A percentile compares a stretch with the other conserved stretches of the same genome.
Evolutionary conservation across 2,329 filamentous ascomycete species (phyloP).

Genomic region (Trichophyton mentagrophytes): DNA sequence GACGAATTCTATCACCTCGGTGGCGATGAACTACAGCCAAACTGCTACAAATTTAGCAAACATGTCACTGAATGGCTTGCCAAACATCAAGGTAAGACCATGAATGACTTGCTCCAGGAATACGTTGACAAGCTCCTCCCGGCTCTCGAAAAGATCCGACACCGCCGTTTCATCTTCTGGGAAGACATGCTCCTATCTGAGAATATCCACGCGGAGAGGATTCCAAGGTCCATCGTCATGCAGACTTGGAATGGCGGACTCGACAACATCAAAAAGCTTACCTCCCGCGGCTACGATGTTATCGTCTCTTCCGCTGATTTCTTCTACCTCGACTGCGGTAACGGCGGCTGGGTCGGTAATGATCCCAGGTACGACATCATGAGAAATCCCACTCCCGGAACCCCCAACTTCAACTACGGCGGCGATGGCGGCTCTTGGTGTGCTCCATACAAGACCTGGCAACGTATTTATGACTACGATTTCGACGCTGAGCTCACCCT

Average conservation of each 20-base stretch:
- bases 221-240: constrained; percentile 41
- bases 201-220: constrained; percentile 33
- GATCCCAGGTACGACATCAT: constrained; percentile 45
- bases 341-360: constrained; percentile 43
- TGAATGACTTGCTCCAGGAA: constrained; percentile 41
- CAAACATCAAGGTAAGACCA: constrained; percentile 38
- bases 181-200: constrained; percentile 39
- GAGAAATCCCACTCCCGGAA: constrained; percentile 37
- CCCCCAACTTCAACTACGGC: constrained; percentile 43
- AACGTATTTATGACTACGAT: constrained; percentile 48
- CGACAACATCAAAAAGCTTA: constrained; percentile 40
- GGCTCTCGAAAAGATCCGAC: constrained; percentile 34
- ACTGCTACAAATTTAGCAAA: constrained; percentile 47
- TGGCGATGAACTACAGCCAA: constrained; percentile 42
- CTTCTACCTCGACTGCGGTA: constrained; percentile 46
- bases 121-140: constrained; percentile 43
- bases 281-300: constrained; percentile 39
- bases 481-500: constrained; percentile 40
- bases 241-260: constrained; percentile 45
- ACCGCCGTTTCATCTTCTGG: constrained; percentile 46
- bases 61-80: constrained; percentile 40
- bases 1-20: constrained; percentile 46
- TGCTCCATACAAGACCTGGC: constrained; percentile 48
- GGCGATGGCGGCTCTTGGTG: constrained; percentile 45
- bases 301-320: constrained; percentile 46